Percentiles rank a stretch among this genome's conserved stretches.
These are phyloP conservation scores for Psilocybe cyanescens DNA, from an alignment of 768 basidiomycete genomes.

Conservation along the genomic window DNA sequence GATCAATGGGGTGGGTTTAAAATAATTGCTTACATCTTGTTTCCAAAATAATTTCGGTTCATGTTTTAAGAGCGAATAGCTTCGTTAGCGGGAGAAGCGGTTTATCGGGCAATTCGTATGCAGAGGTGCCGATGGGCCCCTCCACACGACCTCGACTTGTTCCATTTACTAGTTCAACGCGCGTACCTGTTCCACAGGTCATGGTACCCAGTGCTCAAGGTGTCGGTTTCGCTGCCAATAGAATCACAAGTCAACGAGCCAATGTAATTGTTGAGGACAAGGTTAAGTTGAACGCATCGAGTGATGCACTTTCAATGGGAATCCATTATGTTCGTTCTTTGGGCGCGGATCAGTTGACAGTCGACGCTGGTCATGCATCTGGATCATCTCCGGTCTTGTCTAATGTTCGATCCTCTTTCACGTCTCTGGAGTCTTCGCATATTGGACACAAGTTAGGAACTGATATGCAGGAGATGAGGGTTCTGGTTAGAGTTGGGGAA, in stretches of 20 bases:
- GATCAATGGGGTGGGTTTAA: slow-evolving; percentile 30
- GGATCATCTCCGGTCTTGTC: slow-evolving; percentile 40
- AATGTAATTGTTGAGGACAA: slow-evolving; percentile 48
- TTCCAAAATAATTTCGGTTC: slow-evolving; percentile 9
- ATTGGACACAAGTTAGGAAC: slow-evolving; percentile 39
- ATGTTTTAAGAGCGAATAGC: slow-evolving; percentile 49
- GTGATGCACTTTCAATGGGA: slow-evolving; percentile 70
- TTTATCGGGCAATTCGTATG: slow-evolving; percentile 40
- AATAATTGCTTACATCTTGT: background rate
- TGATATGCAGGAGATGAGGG: slow-evolving; percentile 36
- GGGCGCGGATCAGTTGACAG: slow-evolving; percentile 51
- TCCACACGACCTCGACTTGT: slow-evolving; percentile 63
- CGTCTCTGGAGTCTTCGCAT: slow-evolving; percentile 65
- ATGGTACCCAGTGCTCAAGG: slow-evolving; percentile 32
- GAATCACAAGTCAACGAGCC: slow-evolving; percentile 69
- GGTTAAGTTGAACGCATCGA: slow-evolving; percentile 44
- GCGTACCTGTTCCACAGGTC: slow-evolving; percentile 63
- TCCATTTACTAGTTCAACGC: slow-evolving; percentile 70
- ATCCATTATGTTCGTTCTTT: slow-evolving; percentile 73
- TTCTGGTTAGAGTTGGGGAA: slow-evolving; percentile 60
- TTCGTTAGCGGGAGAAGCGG: slow-evolving; percentile 50
- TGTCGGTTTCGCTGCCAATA: slow-evolving; percentile 35
- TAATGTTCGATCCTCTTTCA: slow-evolving; percentile 57
- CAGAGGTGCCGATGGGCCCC: slow-evolving; percentile 29
- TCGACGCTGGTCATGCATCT: slow-evolving; percentile 21